phyloP scores from a whole-genome alignment of 2,329 filamentous ascomycete genomes.

The Aspergillus neoniger region DNA sequence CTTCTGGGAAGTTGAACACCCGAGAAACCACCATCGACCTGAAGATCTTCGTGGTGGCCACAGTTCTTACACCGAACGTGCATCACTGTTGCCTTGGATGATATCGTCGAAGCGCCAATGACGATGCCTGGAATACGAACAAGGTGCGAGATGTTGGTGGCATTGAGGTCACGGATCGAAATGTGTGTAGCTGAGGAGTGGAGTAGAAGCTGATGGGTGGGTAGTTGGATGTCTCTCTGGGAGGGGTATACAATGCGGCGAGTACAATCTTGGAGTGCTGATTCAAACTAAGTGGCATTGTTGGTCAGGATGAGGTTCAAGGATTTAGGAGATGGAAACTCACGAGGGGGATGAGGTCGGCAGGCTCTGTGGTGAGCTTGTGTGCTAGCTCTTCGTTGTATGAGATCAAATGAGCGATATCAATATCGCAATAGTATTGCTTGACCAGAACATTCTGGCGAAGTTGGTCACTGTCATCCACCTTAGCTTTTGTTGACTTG shows the following conservation, averaged over 20 bases:
- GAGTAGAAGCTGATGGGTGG: slow-evolving; percentile 90
- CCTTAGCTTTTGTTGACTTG: slow-evolving; percentile 2
- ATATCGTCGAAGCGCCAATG: slow-evolving; percentile 94
- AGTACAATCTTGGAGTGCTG: slow-evolving; percentile 85
- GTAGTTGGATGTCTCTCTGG: slow-evolving; percentile 67
- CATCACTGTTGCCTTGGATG: slow-evolving; percentile 87
- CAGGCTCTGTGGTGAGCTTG: slow-evolving; percentile 82
- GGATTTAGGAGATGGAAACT: slow-evolving; percentile 29
- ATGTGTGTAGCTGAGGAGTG: slow-evolving; percentile 89
- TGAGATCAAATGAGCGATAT: slow-evolving; percentile 91
- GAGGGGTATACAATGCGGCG: slow-evolving; percentile 89
- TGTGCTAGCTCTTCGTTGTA: slow-evolving; percentile 96
- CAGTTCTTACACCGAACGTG: slow-evolving; percentile 89
- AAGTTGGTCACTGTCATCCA: slow-evolving; percentile 74
- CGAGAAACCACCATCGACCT: slow-evolving; percentile 81
- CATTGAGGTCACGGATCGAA: slow-evolving; percentile 91
- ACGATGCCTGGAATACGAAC: slow-evolving; percentile 96
- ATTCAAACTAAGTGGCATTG: slow-evolving; percentile 70
- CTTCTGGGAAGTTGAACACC: slow-evolving; percentile 80
- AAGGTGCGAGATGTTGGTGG: slow-evolving; percentile 88
- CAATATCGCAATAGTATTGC: slow-evolving; percentile 93
- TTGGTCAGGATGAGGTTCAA: background rate
- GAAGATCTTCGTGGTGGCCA: slow-evolving; percentile 68
- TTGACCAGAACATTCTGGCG: slow-evolving; percentile 92
- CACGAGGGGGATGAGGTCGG: slow-evolving; percentile 89